Conservation (phyloP, 2,329 filamentous ascomycete genomes). For the Cercospora janseana region DNA sequence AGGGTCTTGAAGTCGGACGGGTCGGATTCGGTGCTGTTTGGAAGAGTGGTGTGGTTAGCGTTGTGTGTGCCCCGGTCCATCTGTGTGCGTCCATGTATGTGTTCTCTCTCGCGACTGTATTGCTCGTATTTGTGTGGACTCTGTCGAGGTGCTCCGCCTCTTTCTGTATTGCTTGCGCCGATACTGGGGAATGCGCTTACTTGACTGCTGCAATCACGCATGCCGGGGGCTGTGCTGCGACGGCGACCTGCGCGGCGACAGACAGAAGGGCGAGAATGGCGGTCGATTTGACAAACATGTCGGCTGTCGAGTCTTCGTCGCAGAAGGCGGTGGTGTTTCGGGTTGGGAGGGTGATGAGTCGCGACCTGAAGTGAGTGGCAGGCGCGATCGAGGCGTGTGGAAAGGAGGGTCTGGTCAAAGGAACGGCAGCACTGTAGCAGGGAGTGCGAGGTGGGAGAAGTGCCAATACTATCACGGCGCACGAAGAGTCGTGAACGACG, state of each 20-base stretch:
- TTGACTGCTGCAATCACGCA: constrained; percentile 54
- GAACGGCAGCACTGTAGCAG: constrained; percentile 17
- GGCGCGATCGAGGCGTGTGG: constrained; percentile 11
- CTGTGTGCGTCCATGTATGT: constrained; percentile 7
- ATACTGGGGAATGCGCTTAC: constrained; percentile 38
- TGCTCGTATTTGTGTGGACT: constrained; percentile 3
- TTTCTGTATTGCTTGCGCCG: not conserved
- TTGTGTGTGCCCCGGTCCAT: not conserved
- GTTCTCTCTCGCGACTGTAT: not conserved
- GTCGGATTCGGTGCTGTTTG: constrained; percentile 34
- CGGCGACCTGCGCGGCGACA: constrained; percentile 44
- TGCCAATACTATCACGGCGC: too few species aligned
- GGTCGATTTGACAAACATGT: constrained; percentile 49
- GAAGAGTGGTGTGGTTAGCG: constrained; percentile 1
- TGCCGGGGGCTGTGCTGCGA: constrained; percentile 46
- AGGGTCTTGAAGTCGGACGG: constrained; percentile 36
- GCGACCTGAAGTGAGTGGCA: constrained; percentile 14
- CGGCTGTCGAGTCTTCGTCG: not conserved
- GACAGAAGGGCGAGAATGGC: constrained; percentile 47
- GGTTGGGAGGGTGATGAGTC: constrained; percentile 2
- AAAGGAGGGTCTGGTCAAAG: constrained; percentile 8
- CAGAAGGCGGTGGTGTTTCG: constrained; percentile 5
- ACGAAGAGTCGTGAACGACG: too few species aligned
- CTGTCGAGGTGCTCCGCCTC: not conserved
- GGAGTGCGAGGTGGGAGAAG: not conserved